A percentile compares a stretch with the other conserved stretches of the same genome.
These are phyloP conservation scores for Candida odintsovae DNA, from an alignment of 805 yeast species.

Conservation along the genomic window DNA sequence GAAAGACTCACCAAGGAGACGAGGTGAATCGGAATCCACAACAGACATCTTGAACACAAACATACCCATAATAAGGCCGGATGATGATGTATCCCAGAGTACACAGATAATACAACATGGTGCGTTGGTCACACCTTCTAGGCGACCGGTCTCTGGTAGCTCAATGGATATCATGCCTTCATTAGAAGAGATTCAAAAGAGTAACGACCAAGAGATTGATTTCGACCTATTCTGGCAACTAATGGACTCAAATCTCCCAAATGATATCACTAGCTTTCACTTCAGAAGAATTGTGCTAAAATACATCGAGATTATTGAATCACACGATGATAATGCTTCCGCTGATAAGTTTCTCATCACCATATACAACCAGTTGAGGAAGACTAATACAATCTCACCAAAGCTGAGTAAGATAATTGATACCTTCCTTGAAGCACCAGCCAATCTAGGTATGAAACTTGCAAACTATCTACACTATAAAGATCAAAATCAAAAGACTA, in stretches of 20 bases:
- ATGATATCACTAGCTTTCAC: conserved; percentile 4
- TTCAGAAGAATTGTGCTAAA: conserved; percentile 15
- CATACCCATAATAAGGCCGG: background rate
- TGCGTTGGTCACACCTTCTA: conserved; percentile 13
- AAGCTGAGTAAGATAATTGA: conserved; percentile 16
- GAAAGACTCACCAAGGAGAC: background rate
- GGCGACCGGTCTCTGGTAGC: conserved; percentile 19
- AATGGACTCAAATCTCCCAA: conserved; percentile 7
- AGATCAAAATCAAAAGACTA: conserved; percentile 3
- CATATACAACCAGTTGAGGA: conserved; percentile 16
- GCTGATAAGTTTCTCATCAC: conserved; percentile 20
- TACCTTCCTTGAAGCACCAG: conserved; percentile 16
- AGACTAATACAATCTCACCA: background rate
- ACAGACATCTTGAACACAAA: conserved; percentile 4
- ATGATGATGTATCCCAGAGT: conserved; percentile 18
- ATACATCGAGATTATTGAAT: conserved; percentile 11
- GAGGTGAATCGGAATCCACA: conserved; percentile 2
- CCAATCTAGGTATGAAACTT: conserved; percentile 22
- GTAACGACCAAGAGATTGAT: conserved; percentile 5
- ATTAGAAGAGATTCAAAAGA: background rate
- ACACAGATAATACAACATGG: conserved; percentile 13
- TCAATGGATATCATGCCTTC: conserved; percentile 15
- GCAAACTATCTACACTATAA: conserved; percentile 15
- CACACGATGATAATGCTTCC: conserved; percentile 13
- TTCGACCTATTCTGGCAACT: conserved; percentile 6